Evolutionary conservation across 345 rosid species (phyloP), one percentile per base, ranked within the genome.

Genomic region (Eucalyptus pumila): DNA sequence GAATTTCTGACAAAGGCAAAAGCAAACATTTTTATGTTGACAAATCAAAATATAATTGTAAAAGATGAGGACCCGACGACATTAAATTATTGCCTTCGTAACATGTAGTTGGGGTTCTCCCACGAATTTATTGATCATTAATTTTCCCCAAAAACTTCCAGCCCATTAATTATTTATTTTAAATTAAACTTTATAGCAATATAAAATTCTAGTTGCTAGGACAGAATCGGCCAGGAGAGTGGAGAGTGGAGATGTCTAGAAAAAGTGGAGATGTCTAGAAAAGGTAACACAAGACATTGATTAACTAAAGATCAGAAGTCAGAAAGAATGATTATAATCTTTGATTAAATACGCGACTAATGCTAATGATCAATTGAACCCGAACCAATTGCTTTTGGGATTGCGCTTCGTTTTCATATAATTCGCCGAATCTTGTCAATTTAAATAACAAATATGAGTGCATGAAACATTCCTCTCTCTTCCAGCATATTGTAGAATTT

Each of bases 1-100:
- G 93, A 97, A 97, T 93, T 95, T 97, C 99, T 96, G 95, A 69
- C 11, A 60, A 30, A 56, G 13, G 87, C 76, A 40, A 40, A 44
- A 32, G 47, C 65, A 54, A 19, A 10, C 11, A 1, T 49, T 65
- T 60, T 21, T 40, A 47, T 10, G 0, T 86, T 86, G 4, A 17
- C 44, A 34, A 1, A 3, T 19, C 14, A 72, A 11, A 34, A 19
- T 0, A 72, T 37, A 5, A 72, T 19, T 37, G 8, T 37, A 16
- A 69, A 69, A 13, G 27, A 19, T 72, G 27, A 72, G 27, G 45
- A 37, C 83, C 27, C 45, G 12, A 37, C 45, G 0, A 37, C 45
- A 37, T 37, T 37, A 72, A 19, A 37, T 72, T 72, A 72, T 37
- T 72, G 45, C 1, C 27, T 12, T 19, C 6, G 2, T 69, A 69